phyloP scores from a whole-genome alignment of 805 yeast species.

The Cyberlindnera americana region DNA sequence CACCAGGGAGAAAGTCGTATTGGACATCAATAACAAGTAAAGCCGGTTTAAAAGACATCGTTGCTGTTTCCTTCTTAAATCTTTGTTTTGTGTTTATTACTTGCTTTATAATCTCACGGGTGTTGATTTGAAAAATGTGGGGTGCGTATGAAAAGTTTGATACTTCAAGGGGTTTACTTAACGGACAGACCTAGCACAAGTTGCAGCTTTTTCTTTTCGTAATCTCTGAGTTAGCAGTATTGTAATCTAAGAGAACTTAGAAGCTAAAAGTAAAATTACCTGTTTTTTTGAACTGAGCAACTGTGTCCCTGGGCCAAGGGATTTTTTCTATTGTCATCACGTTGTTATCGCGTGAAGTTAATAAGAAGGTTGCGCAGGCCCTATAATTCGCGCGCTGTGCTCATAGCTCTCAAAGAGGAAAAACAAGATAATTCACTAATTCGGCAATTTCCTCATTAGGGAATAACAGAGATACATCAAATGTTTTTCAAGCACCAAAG shows the following conservation, averaged over 20 bases:
- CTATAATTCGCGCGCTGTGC: too few relatives aligned
- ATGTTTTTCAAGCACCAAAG: constrained; percentile 3
- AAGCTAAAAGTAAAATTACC: background rate
- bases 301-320: background rate
- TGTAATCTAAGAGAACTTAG: too few relatives aligned
- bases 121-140: too few relatives aligned
- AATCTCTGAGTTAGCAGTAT: too few relatives aligned
- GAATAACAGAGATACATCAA: constrained; percentile 26
- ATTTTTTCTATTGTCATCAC: background rate
- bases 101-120: too few relatives aligned
- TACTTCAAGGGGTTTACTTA: too few relatives aligned
- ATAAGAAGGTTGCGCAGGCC: background rate
- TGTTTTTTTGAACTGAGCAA: background rate
- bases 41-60: constrained; percentile 39
- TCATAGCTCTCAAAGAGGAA: too few relatives aligned
- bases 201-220: too few relatives aligned
- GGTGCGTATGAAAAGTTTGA: too few relatives aligned
- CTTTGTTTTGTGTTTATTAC: too few relatives aligned
- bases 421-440: background rate
- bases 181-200: too few relatives aligned
- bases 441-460: background rate
- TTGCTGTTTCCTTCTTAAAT: too few relatives aligned
- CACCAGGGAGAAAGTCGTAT: constrained; percentile 84
- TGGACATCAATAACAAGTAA: constrained; percentile 78
- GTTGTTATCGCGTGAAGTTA: background rate